Base-by-base conservation (phyloP, 2,329 filamentous ascomycete genomes). In the Fusarium dlaminii region DNA sequence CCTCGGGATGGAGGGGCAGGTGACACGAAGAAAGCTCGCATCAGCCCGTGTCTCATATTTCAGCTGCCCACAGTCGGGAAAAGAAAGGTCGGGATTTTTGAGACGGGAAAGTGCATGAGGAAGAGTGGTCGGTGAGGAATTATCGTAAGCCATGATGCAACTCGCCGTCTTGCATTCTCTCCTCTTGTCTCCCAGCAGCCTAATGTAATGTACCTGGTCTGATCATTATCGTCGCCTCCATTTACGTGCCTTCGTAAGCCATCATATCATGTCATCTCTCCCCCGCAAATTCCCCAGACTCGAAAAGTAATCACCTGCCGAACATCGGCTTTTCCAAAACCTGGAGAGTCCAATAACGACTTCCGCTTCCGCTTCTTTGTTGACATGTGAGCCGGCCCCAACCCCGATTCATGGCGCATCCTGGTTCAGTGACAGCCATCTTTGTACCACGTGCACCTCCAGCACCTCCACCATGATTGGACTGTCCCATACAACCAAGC, bases 201-300 rank as follows among this genome's bases (percentile, higher is more conserved):
- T 20, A 34, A 34, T 4, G 30, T 13, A 13, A 32, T 32, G 34
- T 34, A 17, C 14, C 34, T 34, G 14, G 5, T 36, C 34, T 18
- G 34, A 36, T 36, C 37, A 39, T 39, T 13, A 20, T 11, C 36
- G 36, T 6, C 18, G 6, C 20, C 22, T 12, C 43, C 20, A 45
- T 40, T 48, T 18, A 27, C 39, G 8, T 9, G 13, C 39, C 7
- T 24, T 51, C 20, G 12, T 46, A 62, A 40, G 51, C 24, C 34
- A 61, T 56, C 57, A 60, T 59, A 59, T 65, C 63, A 52, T 51
- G 40, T 65, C 63, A 65, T 59, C 15, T 17, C 34, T 43, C 68
- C 72, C 72, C 72, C 72, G 68, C 72, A 74, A 56, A 72, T 75
- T 74, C 71, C 73, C 73, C 73, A 72, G 73, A 75, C 59, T 76